A percentile compares a stretch with the other conserved stretches of the same genome.
Evolutionary conservation across 2,329 filamentous ascomycete genomes (phyloP).

Genomic region (Colletotrichum ledebouriae): DNA sequence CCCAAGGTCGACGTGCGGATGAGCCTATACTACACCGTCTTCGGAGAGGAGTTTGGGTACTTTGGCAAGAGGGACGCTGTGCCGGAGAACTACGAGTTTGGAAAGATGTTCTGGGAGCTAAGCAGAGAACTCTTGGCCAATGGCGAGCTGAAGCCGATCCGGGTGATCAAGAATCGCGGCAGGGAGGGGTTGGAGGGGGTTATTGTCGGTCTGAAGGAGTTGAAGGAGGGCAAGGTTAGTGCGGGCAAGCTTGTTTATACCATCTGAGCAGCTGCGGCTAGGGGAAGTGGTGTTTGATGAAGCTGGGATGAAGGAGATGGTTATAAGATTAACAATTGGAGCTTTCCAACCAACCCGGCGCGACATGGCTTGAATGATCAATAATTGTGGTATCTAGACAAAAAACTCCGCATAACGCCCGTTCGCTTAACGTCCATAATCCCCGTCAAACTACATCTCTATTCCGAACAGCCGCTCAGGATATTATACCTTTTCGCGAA

Average conservation of each 20-base stretch:
- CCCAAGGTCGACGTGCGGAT: conserved; percentile 48
- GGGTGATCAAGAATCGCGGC: conserved; percentile 48
- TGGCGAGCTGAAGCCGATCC: conserved; percentile 52
- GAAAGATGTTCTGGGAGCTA: conserved; percentile 52
- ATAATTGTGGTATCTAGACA: conserved; percentile 35
- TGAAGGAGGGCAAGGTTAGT: conserved; percentile 52
- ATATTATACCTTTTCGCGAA: conserved; percentile 23
- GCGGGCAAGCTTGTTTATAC: conserved; percentile 60
- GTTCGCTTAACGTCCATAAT: neutral
- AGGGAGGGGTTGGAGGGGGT: conserved; percentile 52
- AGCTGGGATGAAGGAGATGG: neutral
- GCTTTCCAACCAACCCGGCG: neutral
- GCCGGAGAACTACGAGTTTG: conserved; percentile 50
- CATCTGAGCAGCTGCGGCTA: conserved; percentile 5
- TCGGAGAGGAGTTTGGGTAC: conserved; percentile 51
- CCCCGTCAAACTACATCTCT: neutral
- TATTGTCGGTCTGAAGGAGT: conserved; percentile 50
- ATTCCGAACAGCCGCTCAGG: neutral
- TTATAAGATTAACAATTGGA: neutral
- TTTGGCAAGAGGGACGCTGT: conserved; percentile 38
- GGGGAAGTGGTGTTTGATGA: neutral
- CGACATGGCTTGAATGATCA: conserved; percentile 9
- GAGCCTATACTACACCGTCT: conserved; percentile 54
- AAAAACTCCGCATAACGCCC: conserved; percentile 1
- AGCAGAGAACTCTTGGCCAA: conserved; percentile 49